A percentile compares a stretch with the other conserved stretches of the same genome.
These are phyloP conservation scores for Periconia macrospinosa DNA, from an alignment of 2,329 filamentous ascomycete species.

Conservation along the genomic window DNA sequence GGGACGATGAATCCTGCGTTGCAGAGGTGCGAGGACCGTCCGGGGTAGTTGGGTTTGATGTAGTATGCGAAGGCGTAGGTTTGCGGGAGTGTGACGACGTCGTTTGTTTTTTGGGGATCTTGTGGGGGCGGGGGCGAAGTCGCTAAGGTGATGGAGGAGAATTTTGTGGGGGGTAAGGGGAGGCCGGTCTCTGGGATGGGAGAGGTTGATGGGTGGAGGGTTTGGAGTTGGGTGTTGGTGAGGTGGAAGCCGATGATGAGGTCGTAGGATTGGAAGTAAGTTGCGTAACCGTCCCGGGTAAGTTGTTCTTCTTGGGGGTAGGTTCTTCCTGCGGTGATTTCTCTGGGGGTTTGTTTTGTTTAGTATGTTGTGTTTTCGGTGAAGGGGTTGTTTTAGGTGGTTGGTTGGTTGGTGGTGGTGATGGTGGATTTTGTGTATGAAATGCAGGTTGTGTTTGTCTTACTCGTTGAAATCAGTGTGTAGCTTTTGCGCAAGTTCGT, in stretches of 20 bases:
- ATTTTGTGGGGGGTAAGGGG: background rate
- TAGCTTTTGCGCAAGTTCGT: conserved; percentile 1
- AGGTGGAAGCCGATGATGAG: conserved; percentile 8
- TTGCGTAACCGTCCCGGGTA: conserved; percentile 1
- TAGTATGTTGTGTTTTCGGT: background rate
- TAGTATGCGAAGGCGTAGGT: conserved; percentile 60
- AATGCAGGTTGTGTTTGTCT: background rate
- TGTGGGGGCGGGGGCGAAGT: background rate
- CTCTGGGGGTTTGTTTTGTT: background rate
- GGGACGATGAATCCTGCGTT: conserved; percentile 53
- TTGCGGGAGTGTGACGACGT: background rate
- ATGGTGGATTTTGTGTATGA: background rate
- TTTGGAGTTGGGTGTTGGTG: conserved; percentile 1
- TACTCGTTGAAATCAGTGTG: conserved; percentile 8
- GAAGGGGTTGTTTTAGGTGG: background rate
- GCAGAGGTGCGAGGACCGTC: conserved; percentile 82
- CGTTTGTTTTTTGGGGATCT: background rate
- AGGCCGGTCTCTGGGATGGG: conserved; percentile 1
- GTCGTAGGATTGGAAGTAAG: conserved; percentile 8
- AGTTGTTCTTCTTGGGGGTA: conserved; percentile 9
- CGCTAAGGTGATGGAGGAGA: conserved; percentile 3
- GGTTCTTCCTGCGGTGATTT: conserved; percentile 6
- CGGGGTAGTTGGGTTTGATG: conserved; percentile 88
- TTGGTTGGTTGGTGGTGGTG: background rate
- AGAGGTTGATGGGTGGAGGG: background rate